A percentile compares a stretch with the other conserved stretches of the same genome.
These are phyloP conservation scores for Aspergillus transmontanensis DNA, from an alignment of 2,329 filamentous ascomycete genomes.

Conservation along the genomic window DNA sequence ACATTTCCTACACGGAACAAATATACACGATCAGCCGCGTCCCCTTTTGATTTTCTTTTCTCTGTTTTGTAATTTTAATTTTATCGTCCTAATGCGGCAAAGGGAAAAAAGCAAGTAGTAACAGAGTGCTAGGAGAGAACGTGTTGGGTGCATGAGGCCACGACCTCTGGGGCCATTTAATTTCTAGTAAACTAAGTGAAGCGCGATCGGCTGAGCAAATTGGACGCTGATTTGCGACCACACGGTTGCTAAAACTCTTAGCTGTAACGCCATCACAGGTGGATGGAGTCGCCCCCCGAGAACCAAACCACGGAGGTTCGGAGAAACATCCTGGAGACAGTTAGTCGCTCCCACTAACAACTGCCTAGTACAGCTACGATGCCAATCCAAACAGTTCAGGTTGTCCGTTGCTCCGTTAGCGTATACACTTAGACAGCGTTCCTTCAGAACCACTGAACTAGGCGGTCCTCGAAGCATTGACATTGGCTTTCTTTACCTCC, in stretches of 20 bases:
- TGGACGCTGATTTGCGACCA: slow-evolving; percentile 21
- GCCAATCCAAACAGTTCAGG: neutral
- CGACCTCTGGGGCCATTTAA: slow-evolving; percentile 7
- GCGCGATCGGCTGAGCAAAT: slow-evolving; percentile 15
- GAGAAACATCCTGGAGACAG: slow-evolving; percentile 17
- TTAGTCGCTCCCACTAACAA: slow-evolving; percentile 4
- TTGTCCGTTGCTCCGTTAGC: neutral
- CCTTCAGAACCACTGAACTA: neutral
- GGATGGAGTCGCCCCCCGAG: slow-evolving; percentile 7
- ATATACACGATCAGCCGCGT: slow-evolving; percentile 7
- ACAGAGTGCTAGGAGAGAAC: slow-evolving; percentile 13
- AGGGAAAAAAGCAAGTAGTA: neutral
- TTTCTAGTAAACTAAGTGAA: slow-evolving; percentile 10
- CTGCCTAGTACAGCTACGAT: neutral
- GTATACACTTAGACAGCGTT: neutral
- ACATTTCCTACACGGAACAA: neutral
- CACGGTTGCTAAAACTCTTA: slow-evolving; percentile 20
- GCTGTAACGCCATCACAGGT: slow-evolving; percentile 20
- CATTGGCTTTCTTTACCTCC: neutral
- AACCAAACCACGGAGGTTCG: slow-evolving; percentile 15
- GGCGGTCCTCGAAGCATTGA: neutral
- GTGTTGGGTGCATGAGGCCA: slow-evolving; percentile 20
- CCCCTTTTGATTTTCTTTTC: slow-evolving; percentile 11
- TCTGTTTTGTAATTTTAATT: slow-evolving; percentile 1
- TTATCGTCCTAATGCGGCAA: slow-evolving; percentile 8